Percentiles rank a stretch among this genome's conserved stretches.
phyloP scores from a whole-genome alignment of 495 filamentous ascomycete genomes.

The Hypoxylon crocopeplum region DNA sequence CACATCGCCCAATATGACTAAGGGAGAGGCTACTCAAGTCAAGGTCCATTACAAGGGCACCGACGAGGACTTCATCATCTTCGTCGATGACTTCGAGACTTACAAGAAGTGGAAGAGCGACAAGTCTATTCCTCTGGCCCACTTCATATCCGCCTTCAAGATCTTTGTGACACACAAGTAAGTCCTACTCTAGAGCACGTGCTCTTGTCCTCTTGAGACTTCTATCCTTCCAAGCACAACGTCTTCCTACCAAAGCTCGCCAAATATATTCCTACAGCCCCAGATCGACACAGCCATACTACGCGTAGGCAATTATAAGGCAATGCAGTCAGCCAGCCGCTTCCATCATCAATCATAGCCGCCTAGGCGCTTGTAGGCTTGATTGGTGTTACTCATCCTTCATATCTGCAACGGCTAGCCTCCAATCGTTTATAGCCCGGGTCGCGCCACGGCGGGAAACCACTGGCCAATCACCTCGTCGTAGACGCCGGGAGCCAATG shows the following conservation, averaged over 20 bases:
- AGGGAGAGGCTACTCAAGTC: conserved; percentile 73
- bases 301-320: too few relatives aligned
- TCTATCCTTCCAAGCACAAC: not conserved
- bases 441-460: not conserved
- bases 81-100: conserved; percentile 75
- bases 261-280: not conserved
- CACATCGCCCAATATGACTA: conserved; percentile 66
- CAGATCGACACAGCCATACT: too few relatives aligned
- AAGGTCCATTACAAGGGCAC: conserved; percentile 93
- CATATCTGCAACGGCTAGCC: conserved; percentile 8
- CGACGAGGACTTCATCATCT: conserved; percentile 88
- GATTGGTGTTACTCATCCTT: conserved; percentile 9
- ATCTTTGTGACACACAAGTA: conserved; percentile 92
- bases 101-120: conserved; percentile 86
- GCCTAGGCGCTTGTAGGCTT: conserved; percentile 13
- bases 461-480: not conserved
- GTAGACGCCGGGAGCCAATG: conserved; percentile 14
- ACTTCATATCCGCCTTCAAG: conserved; percentile 90
- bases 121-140: conserved; percentile 74
- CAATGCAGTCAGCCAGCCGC: not conserved
- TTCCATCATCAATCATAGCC: not conserved
- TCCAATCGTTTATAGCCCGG: not conserved
- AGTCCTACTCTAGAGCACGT: conserved; percentile 43
- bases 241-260: not conserved
- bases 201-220: not conserved